Conservation (phyloP, 106 monocot genomes). For the Alisma plantagoaquatica region DNA sequence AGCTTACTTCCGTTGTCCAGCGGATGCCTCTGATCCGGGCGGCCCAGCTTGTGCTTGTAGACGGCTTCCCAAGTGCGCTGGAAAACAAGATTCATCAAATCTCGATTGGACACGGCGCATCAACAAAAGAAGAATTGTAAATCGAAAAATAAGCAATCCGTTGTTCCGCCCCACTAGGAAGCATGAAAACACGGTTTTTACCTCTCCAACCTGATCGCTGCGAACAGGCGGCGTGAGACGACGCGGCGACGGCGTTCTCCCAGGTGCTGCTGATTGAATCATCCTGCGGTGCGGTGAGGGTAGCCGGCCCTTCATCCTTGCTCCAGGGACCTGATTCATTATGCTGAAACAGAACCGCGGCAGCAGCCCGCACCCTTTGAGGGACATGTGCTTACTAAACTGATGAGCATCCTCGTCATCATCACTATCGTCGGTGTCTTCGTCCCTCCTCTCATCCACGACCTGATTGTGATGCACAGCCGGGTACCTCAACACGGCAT, state of each 20-base stretch:
- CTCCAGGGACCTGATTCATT: constrained; percentile 36
- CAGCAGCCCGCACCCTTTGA: constrained; percentile 48
- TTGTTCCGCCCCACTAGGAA: too few species aligned
- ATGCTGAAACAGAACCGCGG: constrained; percentile 43
- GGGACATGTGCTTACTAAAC: constrained; percentile 16
- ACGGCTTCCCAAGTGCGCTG: constrained; percentile 64
- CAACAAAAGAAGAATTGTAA: constrained; percentile 6
- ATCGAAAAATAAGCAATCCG: too few species aligned
- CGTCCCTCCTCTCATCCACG: not conserved
- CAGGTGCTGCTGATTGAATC: not conserved
- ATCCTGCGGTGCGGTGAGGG: not conserved
- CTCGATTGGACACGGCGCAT: not conserved
- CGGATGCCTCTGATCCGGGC: constrained; percentile 9
- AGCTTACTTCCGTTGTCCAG: constrained; percentile 34
- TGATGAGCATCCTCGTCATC: constrained; percentile 12
- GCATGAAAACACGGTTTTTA: too few species aligned
- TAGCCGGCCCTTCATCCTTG: constrained; percentile 14
- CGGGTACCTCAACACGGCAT: constrained; percentile 8
- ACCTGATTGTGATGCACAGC: not conserved
- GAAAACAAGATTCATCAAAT: not conserved
- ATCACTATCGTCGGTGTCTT: constrained; percentile 21
- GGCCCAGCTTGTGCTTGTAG: constrained; percentile 44
- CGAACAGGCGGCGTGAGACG: too few species aligned
- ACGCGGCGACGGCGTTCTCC: too few species aligned
- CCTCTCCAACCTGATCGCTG: too few species aligned